Evolutionary conservation across 1,284 basidiomycete genomes (phyloP).

Genomic region (Ustilago cynodontis): DNA sequence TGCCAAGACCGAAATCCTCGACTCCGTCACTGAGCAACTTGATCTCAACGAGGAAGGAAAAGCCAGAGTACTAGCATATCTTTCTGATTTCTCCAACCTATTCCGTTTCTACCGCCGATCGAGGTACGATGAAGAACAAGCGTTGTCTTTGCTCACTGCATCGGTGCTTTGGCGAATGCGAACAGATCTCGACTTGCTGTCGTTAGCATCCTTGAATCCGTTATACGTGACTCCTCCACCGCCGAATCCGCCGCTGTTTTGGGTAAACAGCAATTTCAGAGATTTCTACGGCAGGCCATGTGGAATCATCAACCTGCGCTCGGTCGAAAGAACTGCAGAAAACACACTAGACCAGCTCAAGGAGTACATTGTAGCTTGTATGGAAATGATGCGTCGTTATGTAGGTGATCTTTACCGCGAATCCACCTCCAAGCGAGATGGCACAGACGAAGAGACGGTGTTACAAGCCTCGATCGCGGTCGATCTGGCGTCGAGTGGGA

Average conservation of each 20-base stretch:
- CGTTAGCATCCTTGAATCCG: conserved; percentile 55
- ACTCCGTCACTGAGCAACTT: conserved; percentile 31
- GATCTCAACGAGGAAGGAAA: conserved; percentile 43
- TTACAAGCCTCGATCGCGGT: conserved; percentile 62
- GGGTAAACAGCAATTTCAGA: conserved; percentile 60
- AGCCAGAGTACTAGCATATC: conserved; percentile 24
- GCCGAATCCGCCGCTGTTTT: conserved; percentile 64
- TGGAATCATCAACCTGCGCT: conserved; percentile 61
- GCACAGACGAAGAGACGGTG: conserved; percentile 28
- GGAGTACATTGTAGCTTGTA: conserved; percentile 65
- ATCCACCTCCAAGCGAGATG: neutral
- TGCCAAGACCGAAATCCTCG: conserved; percentile 41
- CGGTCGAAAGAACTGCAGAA: conserved; percentile 59
- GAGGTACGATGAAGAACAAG: conserved; percentile 46
- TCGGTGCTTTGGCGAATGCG: conserved; percentile 60
- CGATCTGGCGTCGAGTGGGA: conserved; percentile 57
- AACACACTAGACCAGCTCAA: conserved; percentile 63
- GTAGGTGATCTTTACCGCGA: conserved; percentile 50
- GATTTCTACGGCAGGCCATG: conserved; percentile 64
- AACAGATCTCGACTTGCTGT: conserved; percentile 59
- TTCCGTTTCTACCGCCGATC: conserved; percentile 61
- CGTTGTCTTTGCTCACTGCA: conserved; percentile 45
- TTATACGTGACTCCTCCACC: conserved; percentile 58
- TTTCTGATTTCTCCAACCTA: conserved; percentile 51
- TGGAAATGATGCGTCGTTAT: conserved; percentile 65